Conservation (phyloP, 768 basidiomycete genomes). For the Psilocybe cubensis region DNA sequence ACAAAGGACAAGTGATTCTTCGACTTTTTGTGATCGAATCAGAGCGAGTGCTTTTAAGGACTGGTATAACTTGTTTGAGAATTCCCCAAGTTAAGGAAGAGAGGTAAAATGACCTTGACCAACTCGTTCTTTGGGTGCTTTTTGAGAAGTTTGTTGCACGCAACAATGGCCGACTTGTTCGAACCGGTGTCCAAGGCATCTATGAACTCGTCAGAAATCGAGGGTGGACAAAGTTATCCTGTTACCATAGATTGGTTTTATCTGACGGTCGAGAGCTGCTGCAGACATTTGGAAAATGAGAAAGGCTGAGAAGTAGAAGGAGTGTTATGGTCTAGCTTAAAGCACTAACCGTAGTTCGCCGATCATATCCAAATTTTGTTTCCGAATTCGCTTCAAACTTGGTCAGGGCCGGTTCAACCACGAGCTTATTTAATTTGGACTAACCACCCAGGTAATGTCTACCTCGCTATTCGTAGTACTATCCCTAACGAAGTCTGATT, state of each 20-base stretch:
- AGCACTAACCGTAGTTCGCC: slow-evolving; percentile 5
- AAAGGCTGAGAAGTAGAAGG: background rate
- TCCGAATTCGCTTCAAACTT: slow-evolving; percentile 3
- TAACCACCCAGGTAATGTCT: slow-evolving; percentile 1
- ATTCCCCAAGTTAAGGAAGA: background rate
- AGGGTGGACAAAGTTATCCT: background rate
- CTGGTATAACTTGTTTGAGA: slow-evolving; percentile 37
- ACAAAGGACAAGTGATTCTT: slow-evolving; percentile 77
- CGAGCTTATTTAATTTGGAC: slow-evolving; percentile 12
- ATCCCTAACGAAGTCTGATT: background rate
- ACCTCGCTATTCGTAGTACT: background rate
- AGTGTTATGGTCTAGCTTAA: background rate
- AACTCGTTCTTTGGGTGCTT: slow-evolving; percentile 78
- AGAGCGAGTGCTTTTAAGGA: slow-evolving; percentile 85
- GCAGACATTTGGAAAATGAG: slow-evolving; percentile 40
- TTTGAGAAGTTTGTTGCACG: slow-evolving; percentile 87
- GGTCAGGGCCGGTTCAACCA: slow-evolving; percentile 16
- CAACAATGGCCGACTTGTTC: slow-evolving; percentile 83
- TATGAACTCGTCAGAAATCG: slow-evolving; percentile 28
- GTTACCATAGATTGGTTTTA: slow-evolving; percentile 85
- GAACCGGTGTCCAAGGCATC: slow-evolving; percentile 88
- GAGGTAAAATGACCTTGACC: slow-evolving; percentile 58
- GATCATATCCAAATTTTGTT: slow-evolving; percentile 16
- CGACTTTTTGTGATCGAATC: slow-evolving; percentile 83
- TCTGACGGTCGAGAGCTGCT: slow-evolving; percentile 76